Evolutionary conservation across 164 flowering plant species (phyloP), one percentile per base, ranked within the genome.

Genomic region (Kalanchoe fedtschenkoi): DNA sequence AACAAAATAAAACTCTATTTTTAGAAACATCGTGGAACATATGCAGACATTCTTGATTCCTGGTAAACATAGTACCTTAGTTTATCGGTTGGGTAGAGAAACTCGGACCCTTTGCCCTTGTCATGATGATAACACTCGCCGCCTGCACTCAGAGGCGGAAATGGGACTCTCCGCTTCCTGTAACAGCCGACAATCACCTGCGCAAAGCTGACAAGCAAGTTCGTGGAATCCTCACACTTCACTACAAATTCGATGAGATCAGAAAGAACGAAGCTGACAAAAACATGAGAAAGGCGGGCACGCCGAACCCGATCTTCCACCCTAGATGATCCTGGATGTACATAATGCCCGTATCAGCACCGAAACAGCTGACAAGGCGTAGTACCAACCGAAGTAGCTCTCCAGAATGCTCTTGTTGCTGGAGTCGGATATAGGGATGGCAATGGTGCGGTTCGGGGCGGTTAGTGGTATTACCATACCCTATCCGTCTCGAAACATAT

Each of bases 301-400:
- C 74, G 34, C 83, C 93, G 41, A 87, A 87, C 5, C 89, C 95
- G 28, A 83, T 69, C 69, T 64, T 84, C 88, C 89, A 87, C 54
- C 89, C 95, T 9, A 66, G 6, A 62, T 74, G 79, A 30, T 81
- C 90, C 74, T 87, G 88, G 66, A 84, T 79, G 44, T 83, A 84
- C 29, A 87, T 88, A 4, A 87, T 79, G 19, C 69, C 78, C 0
- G 84, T 83, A 87, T 65, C 30, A 84, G 3, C 16, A 81, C 73
- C 2, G 89, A 57, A 6, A 77, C 15, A 8, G 75, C 26, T 2
- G 76, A 64, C 2, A 81, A 72, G 9, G 80, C 88, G 41, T 81
- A 83, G 47, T 84, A 87, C 93, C 89, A 87, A 4, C 69, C 69
- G 68, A 87, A 87, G 79, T 66, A 84, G 54, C 76, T 80, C 69